Conservation (phyloP, 805 yeast species). For the Scheffersomyces ergatensis region DNA sequence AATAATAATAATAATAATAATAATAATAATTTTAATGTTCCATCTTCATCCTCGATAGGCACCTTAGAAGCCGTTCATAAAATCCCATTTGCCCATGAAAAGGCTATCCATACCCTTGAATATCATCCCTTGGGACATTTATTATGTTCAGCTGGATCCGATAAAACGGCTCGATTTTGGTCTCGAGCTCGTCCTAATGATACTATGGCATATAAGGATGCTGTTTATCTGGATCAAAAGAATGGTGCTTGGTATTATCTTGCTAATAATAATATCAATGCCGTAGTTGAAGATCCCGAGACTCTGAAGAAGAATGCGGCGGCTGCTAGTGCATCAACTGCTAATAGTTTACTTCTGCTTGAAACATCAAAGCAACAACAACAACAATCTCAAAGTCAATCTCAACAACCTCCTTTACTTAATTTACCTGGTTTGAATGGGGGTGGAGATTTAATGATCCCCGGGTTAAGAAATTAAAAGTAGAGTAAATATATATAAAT, state of each 20-base stretch:
- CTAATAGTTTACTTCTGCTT: too few species aligned
- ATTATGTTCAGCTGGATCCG: constrained; percentile 89
- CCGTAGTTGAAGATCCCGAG: constrained; percentile 21
- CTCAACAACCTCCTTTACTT: too few species aligned
- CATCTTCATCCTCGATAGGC: constrained; percentile 23
- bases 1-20: too few species aligned
- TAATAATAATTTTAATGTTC: constrained; percentile 1
- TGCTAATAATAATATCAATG: constrained; percentile 44
- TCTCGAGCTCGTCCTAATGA: constrained; percentile 89
- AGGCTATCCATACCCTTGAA: constrained; percentile 84
- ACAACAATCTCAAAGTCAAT: too few species aligned
- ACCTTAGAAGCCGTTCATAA: constrained; percentile 46
- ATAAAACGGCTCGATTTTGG: constrained; percentile 92
- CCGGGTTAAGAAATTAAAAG: too few species aligned
- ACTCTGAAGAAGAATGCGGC: too few species aligned
- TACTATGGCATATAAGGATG: constrained; percentile 75
- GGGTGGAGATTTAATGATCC: too few species aligned
- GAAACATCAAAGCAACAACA: too few species aligned
- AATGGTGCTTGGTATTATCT: constrained; percentile 48
- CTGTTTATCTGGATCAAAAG: constrained; percentile 64
- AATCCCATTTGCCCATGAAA: constrained; percentile 92
- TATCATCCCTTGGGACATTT: constrained; percentile 95
- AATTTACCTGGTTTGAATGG: too few species aligned
- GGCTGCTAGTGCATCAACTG: too few species aligned
- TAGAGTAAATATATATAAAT: too few species aligned